phyloP scores from a whole-genome alignment of 805 yeast genomes.

The Saccharomyces eubayanus region DNA sequence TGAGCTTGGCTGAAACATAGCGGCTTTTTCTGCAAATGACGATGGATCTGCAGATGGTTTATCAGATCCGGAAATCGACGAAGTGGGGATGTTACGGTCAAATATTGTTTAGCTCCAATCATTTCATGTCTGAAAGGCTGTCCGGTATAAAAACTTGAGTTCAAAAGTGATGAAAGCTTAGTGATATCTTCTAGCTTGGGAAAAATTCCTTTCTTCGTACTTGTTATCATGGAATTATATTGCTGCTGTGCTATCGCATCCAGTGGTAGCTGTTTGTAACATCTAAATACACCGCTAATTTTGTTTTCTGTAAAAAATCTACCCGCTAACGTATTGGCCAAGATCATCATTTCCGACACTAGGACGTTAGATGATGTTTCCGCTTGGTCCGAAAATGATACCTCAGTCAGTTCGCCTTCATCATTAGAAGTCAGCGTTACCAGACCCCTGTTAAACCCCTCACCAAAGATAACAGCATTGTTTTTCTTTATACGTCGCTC shows the following conservation, averaged over 20 bases:
- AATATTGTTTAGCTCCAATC: slow-evolving; percentile 53
- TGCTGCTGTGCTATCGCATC: slow-evolving; percentile 21
- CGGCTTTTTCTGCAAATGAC: slow-evolving; percentile 28
- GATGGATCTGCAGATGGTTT: slow-evolving; percentile 68
- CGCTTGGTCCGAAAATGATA: slow-evolving; percentile 19
- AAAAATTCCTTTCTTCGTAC: slow-evolving; percentile 12
- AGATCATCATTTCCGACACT: slow-evolving; percentile 80
- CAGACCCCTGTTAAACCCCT: slow-evolving; percentile 26
- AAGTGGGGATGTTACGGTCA: slow-evolving; percentile 82
- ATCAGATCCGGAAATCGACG: slow-evolving; percentile 74
- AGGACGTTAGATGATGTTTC: slow-evolving; percentile 46
- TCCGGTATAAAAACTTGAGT: slow-evolving; percentile 44
- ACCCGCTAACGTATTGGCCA: slow-evolving; percentile 61
- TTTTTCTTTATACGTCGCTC: slow-evolving; percentile 23
- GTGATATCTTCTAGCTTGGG: slow-evolving; percentile 36
- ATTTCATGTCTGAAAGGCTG: slow-evolving; percentile 46
- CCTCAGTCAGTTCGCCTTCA: slow-evolving; percentile 2
- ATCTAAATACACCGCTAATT: slow-evolving; percentile 42
- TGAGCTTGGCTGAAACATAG: slow-evolving; percentile 30
- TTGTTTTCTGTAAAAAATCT: slow-evolving; percentile 35
- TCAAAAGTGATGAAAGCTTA: slow-evolving; percentile 38
- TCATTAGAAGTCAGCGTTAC: slow-evolving; percentile 12
- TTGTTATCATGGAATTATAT: slow-evolving; percentile 18
- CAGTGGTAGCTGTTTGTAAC: slow-evolving; percentile 31
- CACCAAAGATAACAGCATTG: slow-evolving; percentile 39